Base-by-base conservation (phyloP, 1,139 yeast species). In the Sugiyamaella paludigena region DNA sequence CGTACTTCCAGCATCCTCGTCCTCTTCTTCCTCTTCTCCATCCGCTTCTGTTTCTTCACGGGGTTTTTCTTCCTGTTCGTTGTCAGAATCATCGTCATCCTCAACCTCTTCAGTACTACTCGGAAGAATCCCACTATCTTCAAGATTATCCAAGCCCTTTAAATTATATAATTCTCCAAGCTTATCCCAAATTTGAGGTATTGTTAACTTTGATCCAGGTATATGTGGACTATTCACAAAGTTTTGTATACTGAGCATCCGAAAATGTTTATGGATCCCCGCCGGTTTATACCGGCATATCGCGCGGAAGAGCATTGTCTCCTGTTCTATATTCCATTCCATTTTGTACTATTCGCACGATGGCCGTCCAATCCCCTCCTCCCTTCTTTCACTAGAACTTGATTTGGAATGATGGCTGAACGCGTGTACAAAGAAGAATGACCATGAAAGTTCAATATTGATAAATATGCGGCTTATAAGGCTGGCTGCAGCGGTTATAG, bases 201-300 rank as follows among this genome's bases (percentile, higher is more conserved):
- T 73, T 0, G 77, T 68, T 45, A 75, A 28, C 61, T 68, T 41
- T 53, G 53, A 54, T 59, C 62, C 56, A 56, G 58, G 50, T 19
- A 58, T 54, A 43, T 55, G 54, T 1, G 63, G 51, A 41, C 67
- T 64, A 58, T 82, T 81, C 60, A 86, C 68, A 45, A 75, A 70
- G 46, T 76, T 76, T 16, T 80, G 68, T 12, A 87, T 81, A 19
- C 73, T 60, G 50, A 71, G 67, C 79, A 87, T 75, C 55, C 84
- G 78, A 60, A 79, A 77, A 53, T 81, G 81, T 58, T 79, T 83
- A 58, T 78, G 68, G 35, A 67, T 62, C 0, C 87, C 86, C 2
- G 79, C 79, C 0, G 95, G 95, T 61, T 83, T 83, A 67, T 74
- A 76, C 55, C 80, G 83, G 56, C 92, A 81, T 1, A 85, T 73